phyloP scores from a whole-genome alignment of 495 filamentous ascomycete species.

The Hypoxylon lienhwacheense region DNA sequence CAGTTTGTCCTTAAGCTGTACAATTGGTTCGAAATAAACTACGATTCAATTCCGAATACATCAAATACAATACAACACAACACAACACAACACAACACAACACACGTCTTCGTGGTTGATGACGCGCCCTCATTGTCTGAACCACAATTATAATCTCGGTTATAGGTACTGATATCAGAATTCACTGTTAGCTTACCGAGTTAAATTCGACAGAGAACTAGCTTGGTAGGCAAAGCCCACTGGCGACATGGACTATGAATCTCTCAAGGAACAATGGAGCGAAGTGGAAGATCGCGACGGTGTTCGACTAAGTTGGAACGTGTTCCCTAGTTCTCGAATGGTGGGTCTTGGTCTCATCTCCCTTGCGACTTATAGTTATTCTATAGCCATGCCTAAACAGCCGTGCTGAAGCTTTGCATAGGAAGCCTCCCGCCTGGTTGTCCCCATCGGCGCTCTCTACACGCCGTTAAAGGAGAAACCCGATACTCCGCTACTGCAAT shows the following conservation, averaged over 20 bases:
- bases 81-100: neutral
- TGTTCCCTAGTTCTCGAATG: slow-evolving; percentile 98
- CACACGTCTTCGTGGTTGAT: too few relatives aligned
- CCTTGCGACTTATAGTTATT: slow-evolving; percentile 31
- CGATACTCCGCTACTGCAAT: slow-evolving; percentile 85
- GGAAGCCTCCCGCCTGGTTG: slow-evolving; percentile 97
- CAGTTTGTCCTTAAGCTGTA: slow-evolving; percentile 19
- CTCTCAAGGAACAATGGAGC: slow-evolving; percentile 94
- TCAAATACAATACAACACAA: neutral
- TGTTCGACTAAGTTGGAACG: slow-evolving; percentile 97
- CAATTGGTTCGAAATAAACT: too few relatives aligned
- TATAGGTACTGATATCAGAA: slow-evolving; percentile 4
- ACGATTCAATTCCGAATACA: too few relatives aligned
- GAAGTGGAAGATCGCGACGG: slow-evolving; percentile 97
- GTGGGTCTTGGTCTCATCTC: slow-evolving; percentile 50
- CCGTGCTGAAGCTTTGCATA: slow-evolving; percentile 40
- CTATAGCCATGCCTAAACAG: slow-evolving; percentile 17
- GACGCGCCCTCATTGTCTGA: neutral
- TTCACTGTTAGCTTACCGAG: slow-evolving; percentile 9
- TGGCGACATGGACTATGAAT: slow-evolving; percentile 57
- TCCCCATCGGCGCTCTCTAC: slow-evolving; percentile 95
- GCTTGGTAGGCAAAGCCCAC: slow-evolving; percentile 12
- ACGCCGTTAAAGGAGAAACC: slow-evolving; percentile 95
- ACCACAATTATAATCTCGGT: neutral
- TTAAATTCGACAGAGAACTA: slow-evolving; percentile 9